These are phyloP conservation scores for Coemansia sp. DNA, from an alignment of 192 early-diverging fungal genomes.

Conservation along the genomic window DNA sequence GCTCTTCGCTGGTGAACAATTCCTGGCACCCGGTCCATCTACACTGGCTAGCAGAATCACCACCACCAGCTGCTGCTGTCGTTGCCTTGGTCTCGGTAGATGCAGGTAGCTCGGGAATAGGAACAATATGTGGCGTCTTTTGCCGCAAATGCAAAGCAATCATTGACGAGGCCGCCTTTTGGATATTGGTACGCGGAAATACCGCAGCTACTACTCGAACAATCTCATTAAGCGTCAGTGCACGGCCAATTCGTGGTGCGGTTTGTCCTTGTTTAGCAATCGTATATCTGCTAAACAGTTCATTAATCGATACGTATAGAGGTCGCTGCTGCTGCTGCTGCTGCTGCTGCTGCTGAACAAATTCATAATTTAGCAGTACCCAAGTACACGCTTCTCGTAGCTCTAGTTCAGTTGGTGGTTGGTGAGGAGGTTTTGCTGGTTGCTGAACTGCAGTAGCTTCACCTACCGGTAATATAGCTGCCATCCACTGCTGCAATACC, in stretches of 20 bases:
- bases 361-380: conserved; percentile 54
- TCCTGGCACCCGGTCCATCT: conserved; percentile 33
- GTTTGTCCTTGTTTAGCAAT: conserved; percentile 47
- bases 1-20: conserved; percentile 23
- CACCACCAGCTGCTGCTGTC: not conserved
- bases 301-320: conserved; percentile 19
- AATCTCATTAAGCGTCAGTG: conserved; percentile 40
- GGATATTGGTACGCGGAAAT: conserved; percentile 36
- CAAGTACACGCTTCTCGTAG: conserved; percentile 55
- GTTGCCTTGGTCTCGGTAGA: conserved; percentile 7
- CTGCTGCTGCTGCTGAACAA: conserved; percentile 11
- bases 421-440: conserved; percentile 7
- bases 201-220: conserved; percentile 48
- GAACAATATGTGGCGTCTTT: conserved; percentile 25
- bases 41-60: conserved; percentile 14
- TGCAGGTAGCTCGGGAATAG: conserved; percentile 29
- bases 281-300: conserved; percentile 39
- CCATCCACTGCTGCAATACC: conserved; percentile 48
- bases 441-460: conserved; percentile 3
- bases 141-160: conserved; percentile 26
- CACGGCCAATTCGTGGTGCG: conserved; percentile 45
- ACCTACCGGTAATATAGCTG: no score
- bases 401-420: conserved; percentile 49
- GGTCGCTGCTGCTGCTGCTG: conserved; percentile 12
- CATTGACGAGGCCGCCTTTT: conserved; percentile 6